Evolutionary conservation across 768 basidiomycete species (phyloP).

Genomic region (Termitomyces sp.): DNA sequence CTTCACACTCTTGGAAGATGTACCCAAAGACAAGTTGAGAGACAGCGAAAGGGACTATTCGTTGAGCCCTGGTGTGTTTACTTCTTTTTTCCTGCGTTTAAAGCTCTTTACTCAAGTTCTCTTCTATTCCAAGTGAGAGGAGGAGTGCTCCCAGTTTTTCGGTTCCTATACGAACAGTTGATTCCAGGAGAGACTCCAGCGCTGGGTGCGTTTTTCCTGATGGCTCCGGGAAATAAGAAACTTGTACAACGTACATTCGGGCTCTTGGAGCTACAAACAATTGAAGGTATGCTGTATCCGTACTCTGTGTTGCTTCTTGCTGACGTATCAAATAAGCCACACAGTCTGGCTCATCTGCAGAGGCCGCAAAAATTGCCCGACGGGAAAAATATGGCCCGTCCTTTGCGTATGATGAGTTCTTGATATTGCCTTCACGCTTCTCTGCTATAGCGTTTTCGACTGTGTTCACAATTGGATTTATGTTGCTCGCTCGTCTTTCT

Average conservation of each 20-base stretch:
- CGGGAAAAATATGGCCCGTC: conserved; percentile 55
- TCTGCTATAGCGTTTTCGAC: conserved; percentile 38
- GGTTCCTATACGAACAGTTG: conserved; percentile 33
- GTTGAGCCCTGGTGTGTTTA: conserved; percentile 1
- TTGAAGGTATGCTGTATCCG: conserved; percentile 12
- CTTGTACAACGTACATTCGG: conserved; percentile 47
- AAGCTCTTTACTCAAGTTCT: neutral
- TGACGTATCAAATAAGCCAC: neutral
- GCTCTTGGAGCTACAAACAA: conserved; percentile 33
- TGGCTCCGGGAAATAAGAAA: conserved; percentile 36
- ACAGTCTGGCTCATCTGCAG: neutral
- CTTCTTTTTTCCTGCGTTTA: neutral
- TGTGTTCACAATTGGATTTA: conserved; percentile 28
- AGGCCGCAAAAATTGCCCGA: conserved; percentile 16
- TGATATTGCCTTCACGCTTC: conserved; percentile 35
- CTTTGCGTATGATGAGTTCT: conserved; percentile 78
- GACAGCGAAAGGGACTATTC: conserved; percentile 19
- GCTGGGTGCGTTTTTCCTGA: conserved; percentile 36
- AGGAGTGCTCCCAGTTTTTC: conserved; percentile 18
- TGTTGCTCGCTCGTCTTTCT: conserved; percentile 28
- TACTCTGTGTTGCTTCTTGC: neutral
- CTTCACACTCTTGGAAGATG: conserved; percentile 33
- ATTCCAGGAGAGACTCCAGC: conserved; percentile 31
- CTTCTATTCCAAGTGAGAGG: conserved; percentile 7
- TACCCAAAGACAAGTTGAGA: conserved; percentile 29